Evolutionary conservation across 306 rosid genomes (phyloP).

Genomic region (Prunus mume): DNA sequence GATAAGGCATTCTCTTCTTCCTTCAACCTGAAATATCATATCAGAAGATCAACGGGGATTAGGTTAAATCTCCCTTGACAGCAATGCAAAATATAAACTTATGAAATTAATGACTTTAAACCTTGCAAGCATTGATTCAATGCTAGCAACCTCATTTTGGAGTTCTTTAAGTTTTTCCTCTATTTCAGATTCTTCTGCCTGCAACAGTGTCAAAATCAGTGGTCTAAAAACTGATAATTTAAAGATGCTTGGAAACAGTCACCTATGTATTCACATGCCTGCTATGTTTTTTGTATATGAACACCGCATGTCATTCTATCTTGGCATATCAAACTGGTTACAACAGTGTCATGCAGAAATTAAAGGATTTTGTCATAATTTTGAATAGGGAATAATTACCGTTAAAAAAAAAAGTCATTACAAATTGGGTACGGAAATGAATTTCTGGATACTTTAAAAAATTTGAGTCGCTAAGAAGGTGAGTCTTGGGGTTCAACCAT

Average conservation of each 20-base stretch:
- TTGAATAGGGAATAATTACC: background rate
- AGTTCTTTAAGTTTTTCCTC: constrained; percentile 64
- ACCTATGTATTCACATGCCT: background rate
- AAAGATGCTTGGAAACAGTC: background rate
- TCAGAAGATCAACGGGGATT: constrained; percentile 23
- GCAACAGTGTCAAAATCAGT: constrained; percentile 28
- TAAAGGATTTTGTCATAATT: background rate
- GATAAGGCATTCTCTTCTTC: constrained; percentile 51
- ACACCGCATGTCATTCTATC: background rate
- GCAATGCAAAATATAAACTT: constrained; percentile 23
- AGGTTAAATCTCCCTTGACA: constrained; percentile 18
- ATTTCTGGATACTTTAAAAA: no score
- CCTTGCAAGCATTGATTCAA: constrained; percentile 50
- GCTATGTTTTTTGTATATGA: background rate
- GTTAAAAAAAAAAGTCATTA: background rate
- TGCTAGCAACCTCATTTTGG: constrained; percentile 43
- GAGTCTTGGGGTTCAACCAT: background rate
- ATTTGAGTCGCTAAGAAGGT: background rate
- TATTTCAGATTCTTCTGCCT: constrained; percentile 76
- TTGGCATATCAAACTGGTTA: background rate
- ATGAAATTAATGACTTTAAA: constrained; percentile 21
- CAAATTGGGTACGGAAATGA: background rate
- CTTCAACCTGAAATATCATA: constrained; percentile 49
- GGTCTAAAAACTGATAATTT: background rate
- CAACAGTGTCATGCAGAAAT: background rate